Conservation (phyloP, 441 rosid genomes). For the Eruca vesicaria region DNA sequence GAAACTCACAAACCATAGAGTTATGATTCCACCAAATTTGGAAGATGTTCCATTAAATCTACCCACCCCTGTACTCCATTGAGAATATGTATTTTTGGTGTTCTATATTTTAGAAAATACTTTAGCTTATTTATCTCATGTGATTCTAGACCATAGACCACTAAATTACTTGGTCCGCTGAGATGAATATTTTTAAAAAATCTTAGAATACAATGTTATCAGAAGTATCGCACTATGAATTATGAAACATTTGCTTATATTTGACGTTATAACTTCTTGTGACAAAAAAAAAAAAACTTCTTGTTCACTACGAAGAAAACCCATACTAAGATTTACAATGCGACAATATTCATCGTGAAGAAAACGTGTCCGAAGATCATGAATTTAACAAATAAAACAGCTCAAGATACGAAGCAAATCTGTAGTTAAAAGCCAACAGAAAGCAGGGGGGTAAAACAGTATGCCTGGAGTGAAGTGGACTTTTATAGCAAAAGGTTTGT, state of each 20-base stretch:
- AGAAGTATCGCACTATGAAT: background rate
- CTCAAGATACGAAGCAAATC: conserved; percentile 1
- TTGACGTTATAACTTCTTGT: too few relatives aligned
- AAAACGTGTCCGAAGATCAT: conserved; percentile 18
- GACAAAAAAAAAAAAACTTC: too few relatives aligned
- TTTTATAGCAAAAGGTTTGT: conserved; percentile 7
- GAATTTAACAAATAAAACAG: conserved; percentile 1
- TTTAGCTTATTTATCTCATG: background rate
- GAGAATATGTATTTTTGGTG: background rate
- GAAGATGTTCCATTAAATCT: conserved; percentile 14
- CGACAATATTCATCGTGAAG: conserved; percentile 20
- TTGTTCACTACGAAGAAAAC: background rate
- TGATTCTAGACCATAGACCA: background rate
- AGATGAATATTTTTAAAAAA: background rate
- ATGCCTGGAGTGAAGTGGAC: conserved; percentile 21
- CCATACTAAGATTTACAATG: background rate
- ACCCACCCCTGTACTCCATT: background rate
- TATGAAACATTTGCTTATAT: background rate
- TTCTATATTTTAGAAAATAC: background rate
- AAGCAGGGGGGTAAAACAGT: conserved; percentile 18
- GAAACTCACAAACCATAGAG: conserved; percentile 29
- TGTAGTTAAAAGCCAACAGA: background rate
- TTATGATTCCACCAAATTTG: conserved; percentile 30
- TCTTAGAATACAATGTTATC: background rate
- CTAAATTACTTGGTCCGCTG: background rate